phyloP scores from a whole-genome alignment of 257 asterid genomes.

The Lycium ferocissimum region DNA sequence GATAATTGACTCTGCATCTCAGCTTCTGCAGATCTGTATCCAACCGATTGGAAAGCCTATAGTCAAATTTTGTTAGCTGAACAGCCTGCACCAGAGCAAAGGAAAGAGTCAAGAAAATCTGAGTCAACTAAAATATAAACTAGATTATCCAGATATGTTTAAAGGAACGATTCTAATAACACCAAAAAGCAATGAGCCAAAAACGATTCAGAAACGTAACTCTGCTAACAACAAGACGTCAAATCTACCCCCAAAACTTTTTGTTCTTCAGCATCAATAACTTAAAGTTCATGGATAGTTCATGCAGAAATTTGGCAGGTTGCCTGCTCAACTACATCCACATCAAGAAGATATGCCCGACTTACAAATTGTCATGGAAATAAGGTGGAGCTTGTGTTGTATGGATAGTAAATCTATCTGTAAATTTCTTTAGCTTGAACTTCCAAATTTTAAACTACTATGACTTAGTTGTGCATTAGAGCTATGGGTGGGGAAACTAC shows the following conservation, averaged over 20 bases:
- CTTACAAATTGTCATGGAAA: not conserved
- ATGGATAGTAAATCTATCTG: not conserved
- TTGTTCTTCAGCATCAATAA: not conserved
- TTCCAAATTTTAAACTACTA: not conserved
- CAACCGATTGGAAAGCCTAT: conserved; percentile 70
- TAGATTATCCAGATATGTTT: not conserved
- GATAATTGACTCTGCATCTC: conserved; percentile 81
- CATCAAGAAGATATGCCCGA: not conserved
- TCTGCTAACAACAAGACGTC: not conserved
- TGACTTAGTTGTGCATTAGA: conserved; percentile 24
- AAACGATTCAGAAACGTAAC: not conserved
- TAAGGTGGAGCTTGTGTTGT: conserved; percentile 15
- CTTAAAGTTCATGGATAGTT: not conserved
- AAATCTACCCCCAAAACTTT: not conserved
- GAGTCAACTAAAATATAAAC: not conserved
- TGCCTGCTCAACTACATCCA: not conserved
- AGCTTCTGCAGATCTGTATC: conserved; percentile 64
- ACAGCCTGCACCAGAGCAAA: conserved; percentile 57
- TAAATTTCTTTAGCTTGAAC: not conserved
- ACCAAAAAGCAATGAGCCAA: not conserved
- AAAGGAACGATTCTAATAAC: not conserved
- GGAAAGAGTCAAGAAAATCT: not conserved
- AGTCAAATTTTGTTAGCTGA: conserved; percentile 74
- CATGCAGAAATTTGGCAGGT: not conserved
- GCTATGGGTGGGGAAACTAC: not conserved